phyloP scores from a whole-genome alignment of 495 filamentous ascomycete species.

The Lophium mytilinum region DNA sequence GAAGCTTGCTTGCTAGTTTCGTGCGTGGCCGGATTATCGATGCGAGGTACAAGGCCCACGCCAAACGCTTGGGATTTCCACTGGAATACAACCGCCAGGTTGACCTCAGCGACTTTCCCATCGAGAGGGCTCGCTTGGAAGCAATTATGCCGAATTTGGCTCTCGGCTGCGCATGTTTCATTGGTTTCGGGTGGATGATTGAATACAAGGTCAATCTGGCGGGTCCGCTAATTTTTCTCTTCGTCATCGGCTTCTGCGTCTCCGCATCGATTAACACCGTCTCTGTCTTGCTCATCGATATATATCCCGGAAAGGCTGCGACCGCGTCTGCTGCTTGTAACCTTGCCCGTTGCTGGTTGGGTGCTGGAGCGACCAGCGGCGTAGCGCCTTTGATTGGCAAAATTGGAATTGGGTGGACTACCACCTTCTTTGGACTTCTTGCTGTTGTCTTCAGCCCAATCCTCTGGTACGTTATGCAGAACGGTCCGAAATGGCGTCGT shows the following conservation, averaged over 20 bases:
- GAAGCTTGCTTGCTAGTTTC: not conserved
- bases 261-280: not conserved
- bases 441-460: not conserved
- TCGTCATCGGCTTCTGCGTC: not conserved
- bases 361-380: not conserved
- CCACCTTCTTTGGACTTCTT: conserved; percentile 23
- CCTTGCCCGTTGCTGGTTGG: not conserved
- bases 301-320: not conserved
- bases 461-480: not conserved
- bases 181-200: not conserved
- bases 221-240: not conserved
- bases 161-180: not conserved
- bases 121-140: not conserved
- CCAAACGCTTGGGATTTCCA: not conserved
- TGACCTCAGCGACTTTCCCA: not conserved
- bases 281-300: not conserved
- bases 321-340: not conserved
- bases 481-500: conserved; percentile 13
- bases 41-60: not conserved
- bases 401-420: conserved; percentile 1
- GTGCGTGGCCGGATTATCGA: not conserved
- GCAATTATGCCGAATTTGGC: not conserved
- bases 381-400: not conserved
- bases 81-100: not conserved
- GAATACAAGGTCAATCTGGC: not conserved